Percentiles rank a stretch among this genome's conserved stretches.
phyloP scores from a whole-genome alignment of 1,139 yeast genomes.

The Hansenula sp. region DNA sequence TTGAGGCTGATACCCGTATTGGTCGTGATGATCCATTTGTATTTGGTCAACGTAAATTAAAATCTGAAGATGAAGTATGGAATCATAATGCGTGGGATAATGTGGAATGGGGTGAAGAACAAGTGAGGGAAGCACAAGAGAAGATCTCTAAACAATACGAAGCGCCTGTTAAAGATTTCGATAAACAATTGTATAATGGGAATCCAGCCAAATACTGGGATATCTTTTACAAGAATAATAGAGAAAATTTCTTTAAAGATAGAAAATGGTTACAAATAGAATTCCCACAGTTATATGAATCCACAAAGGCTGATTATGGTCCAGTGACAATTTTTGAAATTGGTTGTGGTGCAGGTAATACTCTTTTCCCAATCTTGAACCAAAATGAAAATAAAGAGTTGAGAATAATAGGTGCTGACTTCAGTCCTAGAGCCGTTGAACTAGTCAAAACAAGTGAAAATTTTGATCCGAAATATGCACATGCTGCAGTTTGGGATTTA shows the following conservation, averaged over 20 bases:
- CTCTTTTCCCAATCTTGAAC: constrained; percentile 81
- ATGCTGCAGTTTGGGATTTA: constrained; percentile 93
- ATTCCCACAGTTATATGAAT: constrained; percentile 79
- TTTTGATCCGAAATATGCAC: constrained; percentile 62
- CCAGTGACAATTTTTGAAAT: constrained; percentile 77
- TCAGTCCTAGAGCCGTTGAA: constrained; percentile 85
- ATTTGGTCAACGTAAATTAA: constrained; percentile 81
- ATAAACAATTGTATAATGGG: constrained; percentile 69
- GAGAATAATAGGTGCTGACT: constrained; percentile 82
- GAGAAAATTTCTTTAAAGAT: constrained; percentile 92
- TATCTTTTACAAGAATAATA: constrained; percentile 82
- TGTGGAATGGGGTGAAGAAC: constrained; percentile 96
- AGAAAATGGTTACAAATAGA: constrained; percentile 95
- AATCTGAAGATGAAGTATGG: constrained; percentile 78
- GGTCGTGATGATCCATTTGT: constrained; percentile 90
- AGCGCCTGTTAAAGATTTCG: constrained; percentile 81
- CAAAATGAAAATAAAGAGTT: constrained; percentile 80
- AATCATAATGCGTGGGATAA: constrained; percentile 97
- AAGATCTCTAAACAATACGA: constrained; percentile 74
- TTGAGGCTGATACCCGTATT: constrained; percentile 36
- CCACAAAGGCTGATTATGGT: constrained; percentile 68
- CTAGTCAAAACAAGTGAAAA: constrained; percentile 62
- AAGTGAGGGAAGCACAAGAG: constrained; percentile 67
- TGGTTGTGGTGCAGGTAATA: constrained; percentile 99
- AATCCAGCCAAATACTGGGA: constrained; percentile 97